These are phyloP conservation scores for Zopfochytrium polystomum DNA, from an alignment of 371 early-diverging fungal genomes.

Conservation along the genomic window DNA sequence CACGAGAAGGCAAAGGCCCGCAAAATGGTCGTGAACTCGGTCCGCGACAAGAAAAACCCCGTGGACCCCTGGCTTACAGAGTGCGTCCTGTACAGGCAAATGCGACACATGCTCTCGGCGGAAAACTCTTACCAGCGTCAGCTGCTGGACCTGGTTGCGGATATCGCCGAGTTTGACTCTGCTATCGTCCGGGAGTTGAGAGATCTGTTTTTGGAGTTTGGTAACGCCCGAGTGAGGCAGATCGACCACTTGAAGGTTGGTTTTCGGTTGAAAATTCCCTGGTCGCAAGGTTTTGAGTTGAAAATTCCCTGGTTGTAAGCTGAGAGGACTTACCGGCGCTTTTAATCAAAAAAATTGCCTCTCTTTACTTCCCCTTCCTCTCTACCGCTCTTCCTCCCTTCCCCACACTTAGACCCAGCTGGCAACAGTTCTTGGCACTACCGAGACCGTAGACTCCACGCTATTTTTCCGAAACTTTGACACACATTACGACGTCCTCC, in stretches of 20 bases:
- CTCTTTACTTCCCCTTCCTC: background rate
- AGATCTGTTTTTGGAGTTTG: slow-evolving; percentile 20
- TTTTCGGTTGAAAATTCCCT: too few species aligned
- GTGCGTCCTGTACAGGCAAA: slow-evolving; percentile 25
- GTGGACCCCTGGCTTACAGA: slow-evolving; percentile 34
- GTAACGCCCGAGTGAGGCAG: slow-evolving; percentile 11
- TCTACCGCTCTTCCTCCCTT: too few species aligned
- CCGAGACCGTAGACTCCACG: background rate
- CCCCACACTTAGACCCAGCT: too few species aligned
- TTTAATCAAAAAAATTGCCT: background rate
- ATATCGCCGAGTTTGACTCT: slow-evolving; percentile 23
- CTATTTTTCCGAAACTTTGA: slow-evolving; percentile 2
- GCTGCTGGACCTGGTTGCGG: slow-evolving; percentile 15
- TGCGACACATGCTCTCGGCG: slow-evolving; percentile 23
- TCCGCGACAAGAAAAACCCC: background rate
- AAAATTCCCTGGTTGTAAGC: too few species aligned
- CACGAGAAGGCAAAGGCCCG: slow-evolving; percentile 19
- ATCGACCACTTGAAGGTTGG: slow-evolving; percentile 14
- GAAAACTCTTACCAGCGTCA: slow-evolving; percentile 28
- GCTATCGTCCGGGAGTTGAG: slow-evolving; percentile 20
- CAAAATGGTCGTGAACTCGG: background rate
- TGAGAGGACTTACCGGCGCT: too few species aligned
- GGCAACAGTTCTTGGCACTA: background rate
- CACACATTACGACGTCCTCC: background rate
- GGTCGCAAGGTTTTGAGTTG: too few species aligned